Conservation (phyloP, 225 moss, liverwort and hornwort species). For the Marchantia polymorpha region DNA sequence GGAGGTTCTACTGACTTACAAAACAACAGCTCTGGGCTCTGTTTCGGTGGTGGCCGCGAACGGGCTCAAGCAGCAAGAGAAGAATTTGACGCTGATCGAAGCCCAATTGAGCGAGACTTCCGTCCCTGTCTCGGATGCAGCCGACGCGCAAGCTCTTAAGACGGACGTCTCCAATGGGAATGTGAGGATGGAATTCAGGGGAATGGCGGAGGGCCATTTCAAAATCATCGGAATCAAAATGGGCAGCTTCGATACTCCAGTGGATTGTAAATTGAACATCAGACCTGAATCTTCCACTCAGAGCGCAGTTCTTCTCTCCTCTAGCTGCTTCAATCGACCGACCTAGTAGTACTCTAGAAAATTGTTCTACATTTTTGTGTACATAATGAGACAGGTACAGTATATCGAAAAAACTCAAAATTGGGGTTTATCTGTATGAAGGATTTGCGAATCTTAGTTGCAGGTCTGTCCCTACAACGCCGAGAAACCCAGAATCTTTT, state of each 20-base stretch:
- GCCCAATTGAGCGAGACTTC: neutral
- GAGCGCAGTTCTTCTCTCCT: neutral
- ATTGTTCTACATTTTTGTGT: neutral
- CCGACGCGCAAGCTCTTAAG: neutral
- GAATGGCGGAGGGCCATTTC: constrained; percentile 11
- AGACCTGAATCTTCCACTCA: neutral
- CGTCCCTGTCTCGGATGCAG: neutral
- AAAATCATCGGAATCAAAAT: neutral
- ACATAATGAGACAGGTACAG: neutral
- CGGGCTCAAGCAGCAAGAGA: constrained; percentile 18
- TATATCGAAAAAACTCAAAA: neutral
- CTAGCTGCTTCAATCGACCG: constrained; percentile 16
- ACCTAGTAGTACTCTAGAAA: neutral
- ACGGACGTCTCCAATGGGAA: neutral
- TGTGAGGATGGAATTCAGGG: constrained; percentile 14
- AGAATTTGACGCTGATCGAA: constrained; percentile 7
- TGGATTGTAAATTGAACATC: constrained; percentile 9
- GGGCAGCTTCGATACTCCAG: constrained; percentile 3
- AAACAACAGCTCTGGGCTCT: neutral
- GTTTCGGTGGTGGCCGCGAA: neutral
- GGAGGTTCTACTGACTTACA: constrained; percentile 6
- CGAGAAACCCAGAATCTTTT: no score
- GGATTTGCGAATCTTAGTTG: neutral
- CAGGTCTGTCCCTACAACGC: neutral
- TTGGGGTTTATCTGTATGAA: neutral